Percentiles rank a stretch among this genome's conserved stretches.
phyloP scores from a whole-genome alignment of 805 yeast species.

The Monosporozyma servazzii region DNA sequence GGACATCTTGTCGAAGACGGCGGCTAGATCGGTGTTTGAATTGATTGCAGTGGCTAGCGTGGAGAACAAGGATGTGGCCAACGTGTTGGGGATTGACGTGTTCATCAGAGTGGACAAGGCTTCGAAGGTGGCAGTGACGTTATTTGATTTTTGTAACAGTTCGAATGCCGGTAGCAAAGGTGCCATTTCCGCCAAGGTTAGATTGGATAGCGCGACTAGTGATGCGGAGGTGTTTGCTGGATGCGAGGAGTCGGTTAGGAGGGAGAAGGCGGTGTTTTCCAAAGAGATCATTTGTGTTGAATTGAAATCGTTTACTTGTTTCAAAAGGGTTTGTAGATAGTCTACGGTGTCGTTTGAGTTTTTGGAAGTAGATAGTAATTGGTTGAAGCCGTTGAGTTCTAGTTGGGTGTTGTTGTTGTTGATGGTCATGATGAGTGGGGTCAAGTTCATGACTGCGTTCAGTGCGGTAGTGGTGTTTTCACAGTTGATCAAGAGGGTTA shows the following conservation, averaged over 20 bases:
- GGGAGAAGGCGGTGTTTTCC: slow-evolving; percentile 13
- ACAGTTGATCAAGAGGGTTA: slow-evolving; percentile 21
- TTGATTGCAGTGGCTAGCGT: slow-evolving; percentile 7
- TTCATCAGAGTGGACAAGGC: slow-evolving; percentile 16
- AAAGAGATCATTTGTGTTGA: slow-evolving; percentile 8
- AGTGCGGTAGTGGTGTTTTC: slow-evolving; percentile 19
- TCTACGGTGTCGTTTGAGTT: slow-evolving; percentile 18
- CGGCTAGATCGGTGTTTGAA: slow-evolving; percentile 5
- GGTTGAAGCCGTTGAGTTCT: slow-evolving; percentile 11
- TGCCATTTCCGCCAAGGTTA: slow-evolving; percentile 15
- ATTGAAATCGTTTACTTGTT: slow-evolving; percentile 5
- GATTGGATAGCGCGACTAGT: slow-evolving; percentile 16
- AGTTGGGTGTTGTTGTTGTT: slow-evolving; percentile 9
- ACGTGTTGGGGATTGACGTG: slow-evolving; percentile 13
- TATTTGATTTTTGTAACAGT: slow-evolving; percentile 15
- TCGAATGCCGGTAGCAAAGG: slow-evolving; percentile 22
- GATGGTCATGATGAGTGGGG: slow-evolving; percentile 22
- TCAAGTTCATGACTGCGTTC: slow-evolving; percentile 17
- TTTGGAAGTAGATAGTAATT: slow-evolving; percentile 14
- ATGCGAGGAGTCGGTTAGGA: slow-evolving; percentile 19
- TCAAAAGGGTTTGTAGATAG: slow-evolving; percentile 10
- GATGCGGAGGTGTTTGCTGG: slow-evolving; percentile 20
- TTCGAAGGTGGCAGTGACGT: slow-evolving; percentile 17
- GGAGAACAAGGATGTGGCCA: slow-evolving; percentile 14
- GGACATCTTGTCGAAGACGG: slow-evolving; percentile 9